Base-by-base conservation (phyloP, 306 rosid species). In the Quercus gilva region DNA sequence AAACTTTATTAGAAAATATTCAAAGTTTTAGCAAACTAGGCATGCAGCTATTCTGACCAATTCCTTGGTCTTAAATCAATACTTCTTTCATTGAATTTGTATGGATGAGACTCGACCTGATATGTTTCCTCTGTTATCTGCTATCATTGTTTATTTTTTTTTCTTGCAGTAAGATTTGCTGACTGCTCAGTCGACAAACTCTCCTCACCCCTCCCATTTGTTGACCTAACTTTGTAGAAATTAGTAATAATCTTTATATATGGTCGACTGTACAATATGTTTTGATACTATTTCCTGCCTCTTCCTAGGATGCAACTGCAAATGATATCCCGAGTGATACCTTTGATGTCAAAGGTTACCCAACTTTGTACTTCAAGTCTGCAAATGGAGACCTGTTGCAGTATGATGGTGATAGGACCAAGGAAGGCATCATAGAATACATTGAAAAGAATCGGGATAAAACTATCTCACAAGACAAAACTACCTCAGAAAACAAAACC, bases 271-370 rank as follows among this genome's bases (percentile, higher is more conserved):
- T 35, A 3, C 60, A 53, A 15, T 10, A n/a, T 71, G 53, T 63
- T 28, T 55, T 75, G 6, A 17, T 37, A 55, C 53, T 49, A 23
- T 73, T 13, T 51, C 45, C 33, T 74, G 75, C 51, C 51, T 60
- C 73, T 75, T 80, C 78, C 10, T 79, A 95, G 99, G 99, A 96
- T 71, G 97, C 97, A 69, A 91, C 98, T 58, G 89, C 97, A 43
- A 96, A 96, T 29, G 99, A 96, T 80, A 53, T 91, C 61, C 88
- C 96, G 15, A 60, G 65, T 49, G 92, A 84, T 1, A 58, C 74
- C 74, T 96, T 93, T 25, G 96, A 90, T 3, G 90, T 93, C 70
- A 83, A 96, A 84, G 94, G 97, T 33, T 96, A 85, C 75, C 99
- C 99, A 41, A 96, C 99, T 57, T 0, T 96, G 79, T 91, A 87